Evolutionary conservation across 257 asterid genomes (phyloP).

Genomic region (Parsonsia alboflavescens): DNA sequence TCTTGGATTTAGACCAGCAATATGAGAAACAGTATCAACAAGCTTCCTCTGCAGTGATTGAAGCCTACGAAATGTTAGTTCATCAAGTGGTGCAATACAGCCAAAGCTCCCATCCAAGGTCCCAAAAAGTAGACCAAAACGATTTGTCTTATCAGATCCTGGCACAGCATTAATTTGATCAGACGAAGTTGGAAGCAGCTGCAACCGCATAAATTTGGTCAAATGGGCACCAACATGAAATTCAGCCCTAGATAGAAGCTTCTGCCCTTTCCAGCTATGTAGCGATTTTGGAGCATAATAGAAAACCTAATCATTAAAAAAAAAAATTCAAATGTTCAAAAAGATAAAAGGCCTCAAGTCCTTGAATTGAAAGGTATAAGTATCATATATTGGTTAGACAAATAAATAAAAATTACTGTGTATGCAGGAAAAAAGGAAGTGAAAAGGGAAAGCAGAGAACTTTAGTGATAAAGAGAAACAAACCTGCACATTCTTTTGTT

Average conservation of each 20-base stretch:
- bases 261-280: conserved; percentile 99
- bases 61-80: conserved; percentile 90
- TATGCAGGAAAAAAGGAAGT: neutral
- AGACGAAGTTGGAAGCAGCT: conserved; percentile 69
- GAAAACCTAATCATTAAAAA: conserved; percentile 50
- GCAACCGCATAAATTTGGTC: conserved; percentile 86
- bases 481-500: conserved; percentile 97
- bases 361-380: neutral
- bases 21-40: conserved; percentile 79
- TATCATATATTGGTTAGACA: neutral
- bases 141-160: conserved; percentile 87
- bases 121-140: conserved; percentile 83
- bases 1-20: conserved; percentile 89
- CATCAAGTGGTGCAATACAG: conserved; percentile 92
- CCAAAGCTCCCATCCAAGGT: conserved; percentile 96
- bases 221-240: conserved; percentile 89
- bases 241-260: conserved; percentile 91
- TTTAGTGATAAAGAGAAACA: neutral
- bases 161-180: conserved; percentile 49
- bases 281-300: conserved; percentile 89
- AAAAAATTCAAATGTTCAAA: conserved; percentile 8
- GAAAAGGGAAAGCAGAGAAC: neutral
- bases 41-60: conserved; percentile 94
- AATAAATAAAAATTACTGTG: neutral
- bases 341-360: neutral